Percentiles rank a stretch among this genome's conserved stretches.
Conservation (phyloP, 352 stramenopile genomes). For the Globisporangium carolinianum region DNA sequence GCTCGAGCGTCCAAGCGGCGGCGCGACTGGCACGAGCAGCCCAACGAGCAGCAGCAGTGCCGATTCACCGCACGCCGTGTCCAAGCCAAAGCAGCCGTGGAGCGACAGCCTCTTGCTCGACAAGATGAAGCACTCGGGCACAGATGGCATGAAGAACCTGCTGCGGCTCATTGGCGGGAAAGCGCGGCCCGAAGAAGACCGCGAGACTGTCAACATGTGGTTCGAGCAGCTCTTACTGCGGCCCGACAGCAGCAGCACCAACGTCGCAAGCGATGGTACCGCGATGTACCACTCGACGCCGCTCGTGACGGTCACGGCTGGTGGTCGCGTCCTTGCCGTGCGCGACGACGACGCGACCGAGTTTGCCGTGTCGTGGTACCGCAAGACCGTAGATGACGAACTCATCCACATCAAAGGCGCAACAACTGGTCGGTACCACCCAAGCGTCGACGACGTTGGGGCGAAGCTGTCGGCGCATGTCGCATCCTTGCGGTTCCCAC, state of each 20-base stretch:
- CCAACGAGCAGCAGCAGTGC: constrained; percentile 12
- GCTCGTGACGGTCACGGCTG: constrained; percentile 44
- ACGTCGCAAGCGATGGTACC: neutral
- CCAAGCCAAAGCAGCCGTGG: constrained; percentile 30
- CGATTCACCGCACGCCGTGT: constrained; percentile 14
- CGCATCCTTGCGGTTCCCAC: constrained; percentile 54
- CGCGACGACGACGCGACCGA: constrained; percentile 55
- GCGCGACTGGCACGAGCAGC: constrained; percentile 12
- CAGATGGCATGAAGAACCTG: constrained; percentile 68
- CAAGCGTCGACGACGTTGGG: constrained; percentile 68
- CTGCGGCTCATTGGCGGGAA: constrained; percentile 68
- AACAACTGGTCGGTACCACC: constrained; percentile 44
- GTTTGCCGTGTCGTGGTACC: constrained; percentile 65
- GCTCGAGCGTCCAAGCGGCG: constrained; percentile 6
- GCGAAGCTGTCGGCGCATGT: constrained; percentile 49
- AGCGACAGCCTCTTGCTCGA: constrained; percentile 41
- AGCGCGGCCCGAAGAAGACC: constrained; percentile 49
- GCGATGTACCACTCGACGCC: constrained; percentile 29
- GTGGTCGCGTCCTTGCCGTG: constrained; percentile 40
- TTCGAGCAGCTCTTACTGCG: constrained; percentile 48
- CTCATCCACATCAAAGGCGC: constrained; percentile 64
- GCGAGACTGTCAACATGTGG: constrained; percentile 48
- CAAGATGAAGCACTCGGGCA: constrained; percentile 50
- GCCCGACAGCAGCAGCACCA: constrained; percentile 26
- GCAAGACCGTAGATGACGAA: constrained; percentile 44